Percentiles rank a stretch among this genome's conserved stretches.
phyloP scores from a whole-genome alignment of 495 filamentous ascomycete species.

The Penicillium salamii region DNA sequence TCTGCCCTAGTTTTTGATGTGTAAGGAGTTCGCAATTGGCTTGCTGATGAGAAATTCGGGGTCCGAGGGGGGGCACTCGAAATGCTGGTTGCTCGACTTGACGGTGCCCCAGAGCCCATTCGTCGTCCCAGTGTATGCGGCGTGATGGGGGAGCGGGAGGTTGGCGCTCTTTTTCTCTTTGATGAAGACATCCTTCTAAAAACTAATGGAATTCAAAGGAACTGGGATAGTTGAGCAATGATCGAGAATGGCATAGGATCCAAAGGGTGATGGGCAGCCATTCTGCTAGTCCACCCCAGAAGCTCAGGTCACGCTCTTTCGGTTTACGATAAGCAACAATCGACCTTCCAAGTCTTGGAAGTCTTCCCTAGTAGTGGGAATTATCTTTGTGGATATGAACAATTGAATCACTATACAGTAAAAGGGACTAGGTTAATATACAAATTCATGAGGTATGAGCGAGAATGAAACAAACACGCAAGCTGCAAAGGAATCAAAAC shows the following conservation, averaged over 20 bases:
- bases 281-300: background rate
- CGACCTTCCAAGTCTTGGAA: no score
- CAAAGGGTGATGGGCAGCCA: background rate
- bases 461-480: no score
- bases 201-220: background rate
- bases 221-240: background rate
- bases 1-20: conserved; percentile 4
- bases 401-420: conserved; percentile 13
- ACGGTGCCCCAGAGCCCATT: background rate
- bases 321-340: background rate
- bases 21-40: conserved; percentile 10
- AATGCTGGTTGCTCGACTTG: conserved; percentile 5
- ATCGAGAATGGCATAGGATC: background rate
- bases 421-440: conserved; percentile 11
- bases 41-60: conserved; percentile 3
- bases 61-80: conserved; percentile 1
- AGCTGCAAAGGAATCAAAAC: no score
- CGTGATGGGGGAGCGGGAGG: conserved; percentile 9
- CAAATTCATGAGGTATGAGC: conserved; percentile 15
- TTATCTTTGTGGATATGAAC: no score
- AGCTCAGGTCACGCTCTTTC: conserved; percentile 14
- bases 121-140: conserved; percentile 14
- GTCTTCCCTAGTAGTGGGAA: no score
- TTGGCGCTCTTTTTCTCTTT: conserved; percentile 24
- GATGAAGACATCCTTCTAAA: conserved; percentile 14